These are phyloP conservation scores for Penicillium tannophilum DNA, from an alignment of 495 filamentous ascomycete genomes.

Conservation along the genomic window DNA sequence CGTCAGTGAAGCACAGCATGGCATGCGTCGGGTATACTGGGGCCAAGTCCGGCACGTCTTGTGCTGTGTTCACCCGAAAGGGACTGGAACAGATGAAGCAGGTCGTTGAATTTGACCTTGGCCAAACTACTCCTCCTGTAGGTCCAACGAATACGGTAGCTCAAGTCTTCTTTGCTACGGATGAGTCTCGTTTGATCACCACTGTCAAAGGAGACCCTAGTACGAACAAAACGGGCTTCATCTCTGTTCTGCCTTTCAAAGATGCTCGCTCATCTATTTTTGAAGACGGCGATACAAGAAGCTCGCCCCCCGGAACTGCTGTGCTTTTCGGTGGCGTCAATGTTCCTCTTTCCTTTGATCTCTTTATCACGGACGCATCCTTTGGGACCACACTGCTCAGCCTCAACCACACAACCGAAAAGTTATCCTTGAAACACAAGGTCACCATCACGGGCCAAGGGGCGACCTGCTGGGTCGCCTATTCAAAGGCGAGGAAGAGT, in stretches of 20 bases:
- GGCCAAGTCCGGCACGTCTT: conserved; percentile 54
- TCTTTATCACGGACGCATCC: conserved; percentile 58
- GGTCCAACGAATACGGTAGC: conserved; percentile 58
- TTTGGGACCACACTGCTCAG: conserved; percentile 53
- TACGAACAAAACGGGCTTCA: conserved; percentile 55
- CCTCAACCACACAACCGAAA: conserved; percentile 21
- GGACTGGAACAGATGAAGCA: conserved; percentile 33
- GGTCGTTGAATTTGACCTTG: neutral
- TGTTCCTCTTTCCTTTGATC: conserved; percentile 38
- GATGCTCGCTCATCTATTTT: conserved; percentile 8
- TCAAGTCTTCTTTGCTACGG: conserved; percentile 56
- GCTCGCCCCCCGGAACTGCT: conserved; percentile 49
- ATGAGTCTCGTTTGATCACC: conserved; percentile 51
- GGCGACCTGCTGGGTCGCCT: conserved; percentile 59
- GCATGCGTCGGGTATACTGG: conserved; percentile 60
- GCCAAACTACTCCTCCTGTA: conserved; percentile 42
- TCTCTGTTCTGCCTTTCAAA: conserved; percentile 50
- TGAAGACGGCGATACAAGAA: conserved; percentile 27
- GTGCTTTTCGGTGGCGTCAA: conserved; percentile 56
- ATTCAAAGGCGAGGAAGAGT: conserved; percentile 31
- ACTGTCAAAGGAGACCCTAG: conserved; percentile 59
- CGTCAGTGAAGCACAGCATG: conserved; percentile 45
- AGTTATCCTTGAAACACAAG: neutral
- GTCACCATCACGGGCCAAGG: conserved; percentile 47
- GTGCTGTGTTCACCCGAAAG: conserved; percentile 42